Percentiles rank a stretch among this genome's conserved stretches.
Conservation (phyloP, 2,329 filamentous ascomycete species). For the Domatiomyces globalis region DNA sequence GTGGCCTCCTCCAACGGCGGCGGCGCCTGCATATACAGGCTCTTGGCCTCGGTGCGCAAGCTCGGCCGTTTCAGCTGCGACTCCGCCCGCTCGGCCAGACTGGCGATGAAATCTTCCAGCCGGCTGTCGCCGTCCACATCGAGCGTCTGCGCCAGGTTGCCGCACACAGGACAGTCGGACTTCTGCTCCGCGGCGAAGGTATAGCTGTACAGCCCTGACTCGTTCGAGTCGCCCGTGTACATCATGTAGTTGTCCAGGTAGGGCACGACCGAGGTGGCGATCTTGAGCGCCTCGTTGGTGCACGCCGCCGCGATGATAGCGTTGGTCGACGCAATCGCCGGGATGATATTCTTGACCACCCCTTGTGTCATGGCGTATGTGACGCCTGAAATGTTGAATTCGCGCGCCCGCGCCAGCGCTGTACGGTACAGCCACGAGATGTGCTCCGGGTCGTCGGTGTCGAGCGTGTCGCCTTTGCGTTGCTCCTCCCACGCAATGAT, state of each 20-base stretch:
- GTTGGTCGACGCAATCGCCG: slow-evolving; percentile 94
- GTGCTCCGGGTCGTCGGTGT: slow-evolving; percentile 93
- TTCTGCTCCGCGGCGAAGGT: slow-evolving; percentile 94
- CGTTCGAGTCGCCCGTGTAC: slow-evolving; percentile 94
- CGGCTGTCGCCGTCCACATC: slow-evolving; percentile 56
- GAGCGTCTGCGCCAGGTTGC: slow-evolving; percentile 63
- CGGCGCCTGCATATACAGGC: slow-evolving; percentile 79
- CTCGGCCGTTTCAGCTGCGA: slow-evolving; percentile 90
- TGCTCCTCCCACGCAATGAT: slow-evolving; percentile 92
- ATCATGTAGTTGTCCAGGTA: slow-evolving; percentile 95
- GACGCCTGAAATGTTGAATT: slow-evolving; percentile 83
- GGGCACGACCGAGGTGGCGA: slow-evolving; percentile 69
- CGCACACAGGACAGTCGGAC: slow-evolving; percentile 87
- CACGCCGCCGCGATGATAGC: slow-evolving; percentile 90
- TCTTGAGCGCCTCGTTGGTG: slow-evolving; percentile 94
- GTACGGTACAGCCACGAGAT: slow-evolving; percentile 93
- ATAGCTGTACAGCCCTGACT: slow-evolving; percentile 90
- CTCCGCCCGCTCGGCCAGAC: slow-evolving; percentile 67
- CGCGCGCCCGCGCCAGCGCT: slow-evolving; percentile 62
- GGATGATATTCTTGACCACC: slow-evolving; percentile 98
- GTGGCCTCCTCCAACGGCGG: slow-evolving; percentile 73
- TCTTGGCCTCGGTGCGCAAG: slow-evolving; percentile 64
- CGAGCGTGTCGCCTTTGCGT: slow-evolving; percentile 67
- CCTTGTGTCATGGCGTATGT: slow-evolving; percentile 94
- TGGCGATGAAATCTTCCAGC: slow-evolving; percentile 72